Percentiles rank a stretch among this genome's conserved stretches.
Conservation (phyloP, 495 filamentous ascomycete species). For the Trichoderma gamsii region DNA sequence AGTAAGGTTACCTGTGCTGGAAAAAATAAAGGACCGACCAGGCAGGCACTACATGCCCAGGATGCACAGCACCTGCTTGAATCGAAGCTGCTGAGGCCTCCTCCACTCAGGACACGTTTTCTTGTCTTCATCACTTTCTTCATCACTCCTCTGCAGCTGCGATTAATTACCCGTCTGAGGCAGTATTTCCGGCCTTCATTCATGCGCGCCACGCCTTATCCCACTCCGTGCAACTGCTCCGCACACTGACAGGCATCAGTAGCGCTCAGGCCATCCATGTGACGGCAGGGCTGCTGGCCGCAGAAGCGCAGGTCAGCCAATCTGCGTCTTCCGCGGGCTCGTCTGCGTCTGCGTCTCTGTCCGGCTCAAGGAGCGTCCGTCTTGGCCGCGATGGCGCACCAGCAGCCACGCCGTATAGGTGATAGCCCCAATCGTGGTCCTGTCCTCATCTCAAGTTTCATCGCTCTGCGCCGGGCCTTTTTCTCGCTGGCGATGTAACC, state of each 20-base stretch:
- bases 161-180: background rate
- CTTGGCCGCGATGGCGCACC: background rate
- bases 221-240: background rate
- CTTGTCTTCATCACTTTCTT: background rate
- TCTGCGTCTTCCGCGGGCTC: background rate
- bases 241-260: background rate
- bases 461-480: conserved; percentile 7
- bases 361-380: background rate
- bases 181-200: background rate
- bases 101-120: conserved; percentile 9
- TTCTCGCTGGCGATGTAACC: conserved; percentile 11
- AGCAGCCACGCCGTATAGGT: background rate
- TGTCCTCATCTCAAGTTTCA: conserved; percentile 10
- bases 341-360: background rate
- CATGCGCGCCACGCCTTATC: background rate
- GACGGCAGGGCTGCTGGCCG: background rate
- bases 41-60: too few relatives aligned
- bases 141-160: background rate
- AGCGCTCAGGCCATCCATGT: background rate
- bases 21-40: too few relatives aligned
- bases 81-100: background rate
- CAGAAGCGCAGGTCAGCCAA: background rate
- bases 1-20: too few relatives aligned
- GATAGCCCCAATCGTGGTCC: background rate
- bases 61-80: background rate